Percentiles rank a stretch among this genome's conserved stretches.
Conservation (phyloP, 768 basidiomycete genomes). For the Psilocybe cyanescens region DNA sequence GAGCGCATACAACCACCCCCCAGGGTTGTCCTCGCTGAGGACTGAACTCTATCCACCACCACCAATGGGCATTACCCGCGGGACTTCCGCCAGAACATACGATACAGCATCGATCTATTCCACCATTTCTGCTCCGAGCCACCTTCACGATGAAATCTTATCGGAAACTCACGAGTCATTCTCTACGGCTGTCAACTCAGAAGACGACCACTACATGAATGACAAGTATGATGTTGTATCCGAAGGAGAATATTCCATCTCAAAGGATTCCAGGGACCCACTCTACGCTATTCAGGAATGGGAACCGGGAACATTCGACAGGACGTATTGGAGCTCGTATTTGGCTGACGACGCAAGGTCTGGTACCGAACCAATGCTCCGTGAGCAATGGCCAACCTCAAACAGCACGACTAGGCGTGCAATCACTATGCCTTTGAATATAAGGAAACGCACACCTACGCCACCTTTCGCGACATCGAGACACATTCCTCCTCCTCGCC, state of each 20-base stretch:
- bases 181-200: neutral
- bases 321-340: neutral
- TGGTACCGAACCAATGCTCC: neutral
- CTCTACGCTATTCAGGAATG: neutral
- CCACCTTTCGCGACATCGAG: neutral
- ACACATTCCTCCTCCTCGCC: neutral
- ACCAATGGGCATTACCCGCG: neutral
- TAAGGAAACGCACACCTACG: neutral
- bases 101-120: slow-evolving; percentile 40
- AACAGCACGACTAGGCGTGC: neutral
- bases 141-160: slow-evolving; percentile 19
- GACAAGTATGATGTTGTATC: neutral
- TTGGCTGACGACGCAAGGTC: neutral
- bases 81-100: slow-evolving; percentile 19
- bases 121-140: slow-evolving; percentile 33
- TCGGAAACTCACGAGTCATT: neutral
- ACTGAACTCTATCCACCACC: neutral
- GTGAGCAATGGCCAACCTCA: neutral
- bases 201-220: neutral
- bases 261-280: neutral
- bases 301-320: neutral
- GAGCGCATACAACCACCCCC: neutral
- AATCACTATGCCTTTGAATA: neutral
- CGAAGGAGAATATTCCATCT: neutral
- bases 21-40: neutral